Evolutionary conservation across 2,329 filamentous ascomycete genomes (phyloP).

Genomic region (Myriangium duriaei): DNA sequence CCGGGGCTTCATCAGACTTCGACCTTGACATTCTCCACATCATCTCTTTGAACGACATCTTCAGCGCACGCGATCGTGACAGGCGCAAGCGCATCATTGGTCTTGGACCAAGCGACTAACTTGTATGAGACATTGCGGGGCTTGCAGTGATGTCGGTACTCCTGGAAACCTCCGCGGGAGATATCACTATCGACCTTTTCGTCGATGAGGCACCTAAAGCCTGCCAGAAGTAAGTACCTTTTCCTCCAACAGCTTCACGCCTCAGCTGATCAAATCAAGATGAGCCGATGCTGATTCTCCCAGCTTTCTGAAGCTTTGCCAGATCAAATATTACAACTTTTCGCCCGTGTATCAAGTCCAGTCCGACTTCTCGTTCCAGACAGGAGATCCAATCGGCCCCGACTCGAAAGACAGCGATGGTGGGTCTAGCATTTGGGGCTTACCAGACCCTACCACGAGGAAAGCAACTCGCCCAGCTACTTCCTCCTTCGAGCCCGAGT

Average conservation of each 20-base stretch:
- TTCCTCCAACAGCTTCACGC: constrained; percentile 16
- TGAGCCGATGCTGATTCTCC: constrained; percentile 32
- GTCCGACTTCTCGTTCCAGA: constrained; percentile 92
- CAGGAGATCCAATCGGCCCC: constrained; percentile 84
- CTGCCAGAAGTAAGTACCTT: constrained; percentile 76
- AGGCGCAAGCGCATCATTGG: too few relatives aligned
- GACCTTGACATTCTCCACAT: too few relatives aligned
- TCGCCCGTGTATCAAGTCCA: constrained; percentile 84
- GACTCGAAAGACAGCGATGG: constrained; percentile 77
- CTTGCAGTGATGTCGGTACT: constrained; percentile 82
- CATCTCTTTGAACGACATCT: too few relatives aligned
- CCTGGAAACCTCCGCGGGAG: constrained; percentile 81
- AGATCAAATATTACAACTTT: constrained; percentile 98
- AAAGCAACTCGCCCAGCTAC: constrained; percentile 45
- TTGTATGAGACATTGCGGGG: too few relatives aligned
- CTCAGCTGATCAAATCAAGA: constrained; percentile 44
- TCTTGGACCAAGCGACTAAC: too few relatives aligned
- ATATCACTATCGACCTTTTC: constrained; percentile 88
- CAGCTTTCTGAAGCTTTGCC: constrained; percentile 97
- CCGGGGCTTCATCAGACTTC: too few relatives aligned
- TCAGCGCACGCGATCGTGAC: too few relatives aligned
- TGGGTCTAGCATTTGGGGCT: constrained; percentile 84
- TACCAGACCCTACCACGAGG: constrained; percentile 51
- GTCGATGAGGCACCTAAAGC: constrained; percentile 80
- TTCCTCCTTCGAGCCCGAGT: constrained; percentile 57